Evolutionary conservation across 352 stramenopile genomes (phyloP), one percentile per base, ranked within the genome.

Genomic region (Stephanocyclus meneghinianus): DNA sequence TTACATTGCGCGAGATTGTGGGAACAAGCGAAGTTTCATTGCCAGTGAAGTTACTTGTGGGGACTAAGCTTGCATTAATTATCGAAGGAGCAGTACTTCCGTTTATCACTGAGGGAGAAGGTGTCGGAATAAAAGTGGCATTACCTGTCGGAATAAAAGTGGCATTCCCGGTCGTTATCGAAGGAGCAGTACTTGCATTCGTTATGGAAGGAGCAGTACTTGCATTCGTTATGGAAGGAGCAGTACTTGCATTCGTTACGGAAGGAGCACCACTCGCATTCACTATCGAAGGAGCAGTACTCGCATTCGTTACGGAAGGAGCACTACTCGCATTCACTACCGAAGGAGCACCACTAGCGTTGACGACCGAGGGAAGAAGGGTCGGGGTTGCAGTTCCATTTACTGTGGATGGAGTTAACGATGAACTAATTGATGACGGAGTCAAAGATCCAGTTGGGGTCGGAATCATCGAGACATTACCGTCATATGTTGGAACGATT

Each of bases 311-410:
- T 44, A 40, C 55, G 0, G 57, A 29, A 40, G 57, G 57, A 51
- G 57, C 30, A 65, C 30, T 1, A 18, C 9, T 65, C 13, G 13
- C 35, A 65, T 65, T 65, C 11, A 63, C 26, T 35, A 40, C 55
- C 5, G 55, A 63, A 45, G 55, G 55, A 63, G 55, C 26, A 16
- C 7, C 16, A 32, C 30, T 66, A 10, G 10, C 45, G 13, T 71
- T 51, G 7, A 50, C 15, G 2, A 44, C 32, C 1, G 61, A 44
- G n/a, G 40, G 3, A 40, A 8, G 35, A 40, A 35, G 15, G 0
- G 51, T 60, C 5, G 51, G 51, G 4, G n/a, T 26, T 29, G 9
- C 10, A 13, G 63, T 50, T 45, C 6, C 29, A 50, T 59, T 74
- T n/a, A 26, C 26, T 18, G 15, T 65, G 32, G 50, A 37, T 62